These are phyloP conservation scores for Suhomyces anneliseae DNA, from an alignment of 1,139 yeast genomes.

Conservation along the genomic window DNA sequence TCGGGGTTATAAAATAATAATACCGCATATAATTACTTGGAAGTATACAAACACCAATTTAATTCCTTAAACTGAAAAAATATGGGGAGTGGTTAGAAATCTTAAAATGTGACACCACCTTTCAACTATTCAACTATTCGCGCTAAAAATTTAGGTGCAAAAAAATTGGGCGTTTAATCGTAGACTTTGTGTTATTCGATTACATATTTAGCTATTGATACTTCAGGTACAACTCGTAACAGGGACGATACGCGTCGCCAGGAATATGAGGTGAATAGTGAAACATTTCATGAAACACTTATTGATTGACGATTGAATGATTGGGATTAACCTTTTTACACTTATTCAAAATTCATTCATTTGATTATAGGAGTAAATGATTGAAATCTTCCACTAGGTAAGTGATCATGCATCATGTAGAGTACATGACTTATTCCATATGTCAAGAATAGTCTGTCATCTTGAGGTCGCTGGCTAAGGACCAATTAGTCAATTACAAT, in stretches of 20 bases:
- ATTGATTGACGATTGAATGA: background rate
- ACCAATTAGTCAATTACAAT: background rate
- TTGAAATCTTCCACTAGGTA: too few species aligned
- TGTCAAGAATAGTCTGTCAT: background rate
- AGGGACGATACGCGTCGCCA: slow-evolving; percentile 2
- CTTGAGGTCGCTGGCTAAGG: background rate
- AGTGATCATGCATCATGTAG: background rate
- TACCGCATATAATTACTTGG: background rate
- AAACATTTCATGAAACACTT: background rate
- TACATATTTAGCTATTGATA: background rate
- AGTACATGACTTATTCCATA: background rate
- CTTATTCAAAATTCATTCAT: too few species aligned
- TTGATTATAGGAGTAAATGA: too few species aligned
- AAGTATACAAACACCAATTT: too few species aligned
- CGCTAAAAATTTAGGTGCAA: slow-evolving; percentile 3
- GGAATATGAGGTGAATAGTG: background rate
- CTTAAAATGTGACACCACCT: background rate
- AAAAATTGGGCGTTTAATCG: background rate
- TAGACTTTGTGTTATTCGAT: background rate
- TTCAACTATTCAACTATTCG: background rate
- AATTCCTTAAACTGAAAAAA: background rate
- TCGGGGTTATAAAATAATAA: background rate
- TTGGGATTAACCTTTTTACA: background rate
- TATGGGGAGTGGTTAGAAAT: background rate
- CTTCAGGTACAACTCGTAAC: background rate